A percentile compares a stretch with the other conserved stretches of the same genome.
Conservation (phyloP, 805 yeast species). For the Candida takata region DNA sequence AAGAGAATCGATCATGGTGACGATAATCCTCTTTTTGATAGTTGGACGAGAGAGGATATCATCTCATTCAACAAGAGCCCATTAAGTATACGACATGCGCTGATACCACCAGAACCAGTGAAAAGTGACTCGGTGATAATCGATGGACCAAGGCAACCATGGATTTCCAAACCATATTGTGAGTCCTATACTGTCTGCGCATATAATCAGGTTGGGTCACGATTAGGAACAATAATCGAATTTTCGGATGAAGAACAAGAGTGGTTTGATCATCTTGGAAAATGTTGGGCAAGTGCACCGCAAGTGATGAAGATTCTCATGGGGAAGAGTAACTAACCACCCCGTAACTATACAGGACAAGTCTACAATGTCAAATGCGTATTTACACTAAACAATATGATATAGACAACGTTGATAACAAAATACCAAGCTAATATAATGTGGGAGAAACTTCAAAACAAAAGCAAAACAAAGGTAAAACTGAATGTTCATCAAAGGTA, state of each 20-base stretch:
- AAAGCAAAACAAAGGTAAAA: too few species aligned
- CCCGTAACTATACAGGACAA: too few species aligned
- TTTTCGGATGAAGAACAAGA: slow-evolving; percentile 3
- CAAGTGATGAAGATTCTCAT: slow-evolving; percentile 1
- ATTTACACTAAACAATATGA: too few species aligned
- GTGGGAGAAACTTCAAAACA: too few species aligned
- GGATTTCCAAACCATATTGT: slow-evolving; percentile 34
- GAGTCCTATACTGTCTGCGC: slow-evolving; percentile 32
- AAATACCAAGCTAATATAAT: too few species aligned
- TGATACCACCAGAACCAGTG: slow-evolving; percentile 40
- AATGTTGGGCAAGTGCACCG: slow-evolving; percentile 3
- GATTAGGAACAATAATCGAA: slow-evolving; percentile 2
- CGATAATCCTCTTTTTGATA: slow-evolving; percentile 20
- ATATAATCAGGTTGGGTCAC: slow-evolving; percentile 27
- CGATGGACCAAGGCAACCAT: slow-evolving; percentile 24
- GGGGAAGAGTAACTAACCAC: too few species aligned
- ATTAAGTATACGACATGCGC: slow-evolving; percentile 34
- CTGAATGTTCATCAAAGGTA: too few species aligned
- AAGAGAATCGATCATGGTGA: slow-evolving; percentile 5
- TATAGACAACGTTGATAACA: too few species aligned
- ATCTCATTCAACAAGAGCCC: slow-evolving; percentile 27
- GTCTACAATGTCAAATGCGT: background rate
- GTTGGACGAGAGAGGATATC: background rate
- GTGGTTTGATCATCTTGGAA: slow-evolving; percentile 5
- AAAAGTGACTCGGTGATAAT: background rate